A percentile compares a stretch with the other conserved stretches of the same genome.
Evolutionary conservation across 805 yeast genomes (phyloP).

Genomic region (Yarrowia yakushimensis): DNA sequence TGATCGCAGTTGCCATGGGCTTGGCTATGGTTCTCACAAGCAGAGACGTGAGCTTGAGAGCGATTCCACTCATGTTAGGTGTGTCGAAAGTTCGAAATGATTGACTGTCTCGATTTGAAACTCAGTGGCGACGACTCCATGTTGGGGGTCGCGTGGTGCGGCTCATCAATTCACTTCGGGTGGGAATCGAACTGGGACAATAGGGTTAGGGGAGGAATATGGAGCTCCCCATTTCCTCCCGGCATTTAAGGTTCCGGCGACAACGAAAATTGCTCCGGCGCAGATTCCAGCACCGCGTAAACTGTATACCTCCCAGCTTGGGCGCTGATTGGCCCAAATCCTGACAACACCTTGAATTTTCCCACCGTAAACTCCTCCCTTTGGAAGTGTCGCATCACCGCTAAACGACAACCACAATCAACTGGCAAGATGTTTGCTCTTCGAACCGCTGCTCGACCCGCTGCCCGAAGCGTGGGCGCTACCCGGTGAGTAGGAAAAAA

Average conservation of each 20-base stretch:
- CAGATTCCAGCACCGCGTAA: constrained; percentile 16
- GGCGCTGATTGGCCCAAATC: constrained; percentile 25
- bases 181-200: constrained; percentile 5
- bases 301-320: constrained; percentile 15
- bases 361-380: constrained; percentile 23
- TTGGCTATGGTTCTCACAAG: constrained; percentile 72
- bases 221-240: neutral
- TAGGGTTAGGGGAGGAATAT: neutral
- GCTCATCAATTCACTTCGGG: neutral
- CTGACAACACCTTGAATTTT: constrained; percentile 24
- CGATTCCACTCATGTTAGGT: constrained; percentile 65
- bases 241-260: neutral
- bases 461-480: constrained; percentile 31
- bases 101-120: neutral
- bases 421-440: constrained; percentile 33
- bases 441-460: constrained; percentile 34
- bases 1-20: constrained; percentile 69
- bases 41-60: constrained; percentile 67
- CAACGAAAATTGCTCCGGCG: constrained; percentile 13
- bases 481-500: constrained; percentile 30
- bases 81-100: neutral
- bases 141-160: neutral
- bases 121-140: constrained; percentile 5
- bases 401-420: constrained; percentile 21
- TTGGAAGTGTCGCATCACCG: constrained; percentile 21